Evolutionary conservation across 208 protist species (phyloP).

Genomic region (Novymonas esmeraldas): DNA sequence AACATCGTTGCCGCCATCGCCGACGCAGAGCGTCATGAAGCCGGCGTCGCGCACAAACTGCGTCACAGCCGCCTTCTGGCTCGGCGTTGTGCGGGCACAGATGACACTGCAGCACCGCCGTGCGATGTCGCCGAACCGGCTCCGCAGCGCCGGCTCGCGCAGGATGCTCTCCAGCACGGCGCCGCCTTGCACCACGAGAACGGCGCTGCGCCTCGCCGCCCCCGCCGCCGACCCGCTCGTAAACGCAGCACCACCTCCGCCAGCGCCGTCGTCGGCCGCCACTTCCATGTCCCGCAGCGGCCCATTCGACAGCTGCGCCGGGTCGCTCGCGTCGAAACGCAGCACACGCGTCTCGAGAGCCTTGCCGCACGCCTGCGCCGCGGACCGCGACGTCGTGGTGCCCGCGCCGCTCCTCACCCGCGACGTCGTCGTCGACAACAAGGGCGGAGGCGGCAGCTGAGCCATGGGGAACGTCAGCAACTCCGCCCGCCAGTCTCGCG

Average conservation of each 20-base stretch:
- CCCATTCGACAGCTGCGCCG: conserved; percentile 15
- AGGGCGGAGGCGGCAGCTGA: not conserved
- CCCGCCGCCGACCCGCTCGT: not conserved
- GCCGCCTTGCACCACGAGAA: conserved; percentile 69
- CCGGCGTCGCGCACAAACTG: conserved; percentile 64
- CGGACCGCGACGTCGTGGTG: not conserved
- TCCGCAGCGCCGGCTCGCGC: conserved; percentile 28
- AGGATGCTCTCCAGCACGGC: conserved; percentile 77
- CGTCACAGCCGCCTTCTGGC: conserved; percentile 93
- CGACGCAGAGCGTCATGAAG: conserved; percentile 91
- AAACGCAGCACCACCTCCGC: not conserved
- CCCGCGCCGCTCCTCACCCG: not conserved
- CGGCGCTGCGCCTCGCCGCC: conserved; percentile 15
- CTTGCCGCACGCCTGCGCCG: conserved; percentile 14
- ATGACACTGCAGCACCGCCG: conserved; percentile 87
- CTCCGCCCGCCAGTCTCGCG: conserved; percentile 11
- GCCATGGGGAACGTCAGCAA: conserved; percentile 25
- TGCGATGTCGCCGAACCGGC: conserved; percentile 60
- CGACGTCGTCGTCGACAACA: not conserved
- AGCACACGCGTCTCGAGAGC: conserved; percentile 21
- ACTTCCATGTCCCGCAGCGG: conserved; percentile 6
- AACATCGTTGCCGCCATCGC: conserved; percentile 97
- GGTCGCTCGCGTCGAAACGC: conserved; percentile 8
- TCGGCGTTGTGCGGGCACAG: conserved; percentile 94
- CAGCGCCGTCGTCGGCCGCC: not conserved